A percentile compares a stretch with the other conserved stretches of the same genome.
Evolutionary conservation across 805 yeast genomes (phyloP).

Genomic region (Allodekkera sacchari): DNA sequence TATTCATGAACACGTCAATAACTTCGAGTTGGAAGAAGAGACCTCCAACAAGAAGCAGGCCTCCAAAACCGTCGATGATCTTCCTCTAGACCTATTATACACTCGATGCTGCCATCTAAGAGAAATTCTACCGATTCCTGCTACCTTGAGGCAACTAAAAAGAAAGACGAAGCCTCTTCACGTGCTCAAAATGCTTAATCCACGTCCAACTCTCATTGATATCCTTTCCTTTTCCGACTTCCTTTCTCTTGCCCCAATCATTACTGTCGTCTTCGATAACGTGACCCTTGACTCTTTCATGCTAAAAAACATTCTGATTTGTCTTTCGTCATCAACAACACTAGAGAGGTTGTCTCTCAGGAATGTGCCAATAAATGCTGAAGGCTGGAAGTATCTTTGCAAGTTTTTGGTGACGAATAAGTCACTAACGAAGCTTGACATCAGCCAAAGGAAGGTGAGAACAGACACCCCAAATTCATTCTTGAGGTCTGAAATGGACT

Average conservation of each 20-base stretch:
- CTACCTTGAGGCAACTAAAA: constrained; percentile 44
- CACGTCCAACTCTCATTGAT: constrained; percentile 51
- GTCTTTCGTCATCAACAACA: constrained; percentile 33
- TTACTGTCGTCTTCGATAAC: constrained; percentile 49
- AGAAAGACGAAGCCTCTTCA: constrained; percentile 43
- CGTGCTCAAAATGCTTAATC: constrained; percentile 47
- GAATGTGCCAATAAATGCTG: constrained; percentile 44
- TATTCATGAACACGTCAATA: constrained; percentile 36
- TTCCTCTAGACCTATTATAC: constrained; percentile 41
- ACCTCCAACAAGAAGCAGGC: too few relatives aligned
- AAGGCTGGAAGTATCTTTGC: constrained; percentile 45
- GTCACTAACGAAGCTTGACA: constrained; percentile 40
- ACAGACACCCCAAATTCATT: constrained; percentile 31
- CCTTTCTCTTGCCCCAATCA: constrained; percentile 45
- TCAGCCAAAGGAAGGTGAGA: constrained; percentile 48
- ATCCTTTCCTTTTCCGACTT: constrained; percentile 50
- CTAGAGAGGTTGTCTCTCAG: constrained; percentile 46
- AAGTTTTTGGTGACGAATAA: constrained; percentile 36
- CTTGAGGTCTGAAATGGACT: constrained; percentile 41
- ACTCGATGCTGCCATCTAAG: constrained; percentile 42
- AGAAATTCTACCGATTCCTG: constrained; percentile 42
- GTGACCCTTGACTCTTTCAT: constrained; percentile 47
- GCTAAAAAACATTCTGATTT: constrained; percentile 40
- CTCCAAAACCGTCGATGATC: constrained; percentile 6
- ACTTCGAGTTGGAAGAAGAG: constrained; percentile 20